Base-by-base conservation (phyloP, 164 flowering plant species). In the Vitis riparia region DNA sequence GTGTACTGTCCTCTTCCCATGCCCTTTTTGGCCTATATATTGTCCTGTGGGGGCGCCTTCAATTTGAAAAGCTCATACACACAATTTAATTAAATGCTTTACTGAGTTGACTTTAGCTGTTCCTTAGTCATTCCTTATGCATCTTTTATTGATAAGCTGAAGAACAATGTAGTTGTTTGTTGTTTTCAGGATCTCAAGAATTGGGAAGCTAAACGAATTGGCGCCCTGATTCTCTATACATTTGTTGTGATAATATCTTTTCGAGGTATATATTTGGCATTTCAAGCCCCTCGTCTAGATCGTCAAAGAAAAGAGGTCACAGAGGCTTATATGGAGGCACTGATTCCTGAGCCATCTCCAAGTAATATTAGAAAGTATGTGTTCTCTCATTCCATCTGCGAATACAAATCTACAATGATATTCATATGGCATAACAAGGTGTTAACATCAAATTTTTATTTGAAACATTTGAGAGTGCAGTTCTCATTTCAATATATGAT, bases 241-340 rank as follows among this genome's bases (percentile, higher is more conserved):
- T 75, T 90, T 72, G 80, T 86, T 67, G 67, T 78, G 32, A 30
- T 79, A 51, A 48, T 87, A 70, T 91, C 96, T 52, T 89, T 82
- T 84, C 93, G 77, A 80, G 82, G 83, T 77, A 68, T 90, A 17
- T 87, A 81, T 73, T 29, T 73, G 73, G 90, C 84, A 13, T 49
- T 86, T 71, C 88, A 81, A 74, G 83, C 86, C 55, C 87, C 90
- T 15, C 72, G 73, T 62, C 58, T 84, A 59, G 75, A 77, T 62
- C 87, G 76, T 48, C 80, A 82, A 70, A 83, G 77, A 69, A 75
- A 77, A 77, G 91, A 89, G 70, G 69, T 91, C 76, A 81, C 91
- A 27, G 98, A 95, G 75, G 95, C 98, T 63, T 95, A 84, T 73
- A 92, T 95, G 98, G 99, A 95, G 77, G 91, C 98, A 68, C 80